phyloP scores from a whole-genome alignment of 441 rosid species.

The Lepidium campestre region DNA sequence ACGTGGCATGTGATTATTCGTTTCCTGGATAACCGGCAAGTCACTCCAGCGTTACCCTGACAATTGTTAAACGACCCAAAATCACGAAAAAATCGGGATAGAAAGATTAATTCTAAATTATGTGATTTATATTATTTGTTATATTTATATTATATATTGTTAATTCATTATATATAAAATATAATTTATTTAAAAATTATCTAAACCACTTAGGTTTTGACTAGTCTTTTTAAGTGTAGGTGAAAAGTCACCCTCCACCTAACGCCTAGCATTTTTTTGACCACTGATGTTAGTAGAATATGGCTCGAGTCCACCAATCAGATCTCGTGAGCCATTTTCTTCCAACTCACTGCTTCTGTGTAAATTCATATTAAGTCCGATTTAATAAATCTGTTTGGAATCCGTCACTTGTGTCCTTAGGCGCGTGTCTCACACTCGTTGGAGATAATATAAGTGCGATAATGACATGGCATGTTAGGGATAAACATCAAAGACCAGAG shows the following conservation, averaged over 20 bases:
- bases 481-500: background rate
- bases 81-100: too few relatives aligned
- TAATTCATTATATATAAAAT: too few relatives aligned
- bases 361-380: background rate
- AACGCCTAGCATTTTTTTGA: too few relatives aligned
- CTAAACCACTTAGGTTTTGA: too few relatives aligned
- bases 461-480: slow-evolving; percentile 20
- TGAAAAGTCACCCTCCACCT: too few relatives aligned
- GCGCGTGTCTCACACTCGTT: slow-evolving; percentile 11
- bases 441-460: background rate
- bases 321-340: background rate
- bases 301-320: slow-evolving; percentile 35
- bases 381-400: slow-evolving; percentile 14
- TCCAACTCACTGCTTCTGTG: background rate
- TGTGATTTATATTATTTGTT: too few relatives aligned
- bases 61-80: background rate
- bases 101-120: too few relatives aligned
- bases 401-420: slow-evolving; percentile 11
- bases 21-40: slow-evolving; percentile 8
- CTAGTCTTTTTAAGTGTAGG: too few relatives aligned
- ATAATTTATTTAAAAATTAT: too few relatives aligned
- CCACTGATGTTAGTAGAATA: slow-evolving; percentile 1
- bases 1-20: slow-evolving; percentile 28
- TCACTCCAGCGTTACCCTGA: slow-evolving; percentile 6
- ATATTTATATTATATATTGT: too few relatives aligned